Evolutionary conservation across 2,329 filamentous ascomycete species (phyloP), one percentile per base, ranked within the genome.

Genomic region (Purpureocillium lavendulum): DNA sequence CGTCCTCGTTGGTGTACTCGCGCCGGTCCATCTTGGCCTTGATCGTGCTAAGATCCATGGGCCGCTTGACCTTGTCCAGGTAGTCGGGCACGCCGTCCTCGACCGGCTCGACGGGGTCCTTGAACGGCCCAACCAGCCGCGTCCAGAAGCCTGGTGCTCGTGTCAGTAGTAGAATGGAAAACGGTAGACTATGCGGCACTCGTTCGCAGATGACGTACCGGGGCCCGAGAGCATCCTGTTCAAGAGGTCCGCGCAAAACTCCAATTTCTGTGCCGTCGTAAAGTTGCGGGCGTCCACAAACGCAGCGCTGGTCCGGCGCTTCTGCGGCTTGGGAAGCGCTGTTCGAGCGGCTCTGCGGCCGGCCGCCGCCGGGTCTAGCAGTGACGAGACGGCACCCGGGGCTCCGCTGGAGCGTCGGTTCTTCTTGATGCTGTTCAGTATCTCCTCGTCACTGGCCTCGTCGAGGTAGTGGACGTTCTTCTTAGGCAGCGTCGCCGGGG

Each of bases 21-120:
- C 56, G 57, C 12, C 57, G 53, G 40, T 79, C 71, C 70, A 81
- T 75, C 57, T 79, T 80, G 35, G 45, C 56, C 56, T 79, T 78
- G 59, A 81, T 72, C 2, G 73, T 79, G 33, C 58, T 63, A 3
- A 82, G 67, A 48, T 80, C 76, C 76, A 82, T 81, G 0, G 77
- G 77, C 36, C 62, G 66, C 57, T 72, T 75, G 42, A 82, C 61
- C 51, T 78, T 77, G 10, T 74, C 67, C 16, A 77, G 60, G 56
- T 82, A 82, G 51, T 80, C 75, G 2, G 75, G 76, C 2, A 80
- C 73, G 14, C 70, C 71, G 46, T 81, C 75, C 30, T 66, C 62
- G 3, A 59, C 51, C 1, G 77, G 76, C 41, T 77, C 68, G 7
- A 81, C 77, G 0, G 77, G 70, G 17, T 80, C 69, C 33, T 69